Evolutionary conservation across 1,284 basidiomycete genomes (phyloP).

Genomic region (Schizophyllum amplum): DNA sequence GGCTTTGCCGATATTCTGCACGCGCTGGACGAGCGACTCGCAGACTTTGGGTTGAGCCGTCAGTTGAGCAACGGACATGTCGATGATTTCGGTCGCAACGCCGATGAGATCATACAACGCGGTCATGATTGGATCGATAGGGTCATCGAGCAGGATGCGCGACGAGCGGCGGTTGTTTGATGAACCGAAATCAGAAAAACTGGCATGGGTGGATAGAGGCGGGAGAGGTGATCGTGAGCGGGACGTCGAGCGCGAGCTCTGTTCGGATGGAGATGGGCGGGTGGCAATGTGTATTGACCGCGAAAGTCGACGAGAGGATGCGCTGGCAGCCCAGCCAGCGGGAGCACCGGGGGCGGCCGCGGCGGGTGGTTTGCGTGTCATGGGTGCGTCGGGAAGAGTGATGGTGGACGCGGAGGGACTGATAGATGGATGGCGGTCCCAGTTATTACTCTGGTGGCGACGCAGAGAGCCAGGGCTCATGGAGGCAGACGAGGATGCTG

Average conservation of each 20-base stretch:
- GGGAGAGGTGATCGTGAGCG: conserved; percentile 93
- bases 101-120: conserved; percentile 89
- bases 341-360: conserved; percentile 36
- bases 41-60: conserved; percentile 82
- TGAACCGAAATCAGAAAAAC: conserved; percentile 50
- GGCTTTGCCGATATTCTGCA: conserved; percentile 85
- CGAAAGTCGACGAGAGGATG: conserved; percentile 66
- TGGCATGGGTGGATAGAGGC: conserved; percentile 54
- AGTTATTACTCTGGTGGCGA: conserved; percentile 55
- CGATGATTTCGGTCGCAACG: conserved; percentile 91
- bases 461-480: conserved; percentile 60
- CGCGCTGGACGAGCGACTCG: conserved; percentile 79
- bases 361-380: conserved; percentile 51
- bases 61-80: conserved; percentile 83
- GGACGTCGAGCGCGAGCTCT: conserved; percentile 92
- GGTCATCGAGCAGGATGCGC: conserved; percentile 67
- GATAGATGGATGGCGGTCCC: conserved; percentile 58
- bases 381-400: conserved; percentile 46
- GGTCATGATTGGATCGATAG: conserved; percentile 84
- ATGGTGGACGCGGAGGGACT: conserved; percentile 50
- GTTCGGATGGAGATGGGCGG: conserved; percentile 60
- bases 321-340: conserved; percentile 47
- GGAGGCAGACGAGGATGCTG: conserved; percentile 55
- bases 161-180: conserved; percentile 61
- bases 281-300: conserved; percentile 73